Base-by-base conservation (phyloP, 1,139 yeast genomes). In the Kurtzmaniella natalensis region DNA sequence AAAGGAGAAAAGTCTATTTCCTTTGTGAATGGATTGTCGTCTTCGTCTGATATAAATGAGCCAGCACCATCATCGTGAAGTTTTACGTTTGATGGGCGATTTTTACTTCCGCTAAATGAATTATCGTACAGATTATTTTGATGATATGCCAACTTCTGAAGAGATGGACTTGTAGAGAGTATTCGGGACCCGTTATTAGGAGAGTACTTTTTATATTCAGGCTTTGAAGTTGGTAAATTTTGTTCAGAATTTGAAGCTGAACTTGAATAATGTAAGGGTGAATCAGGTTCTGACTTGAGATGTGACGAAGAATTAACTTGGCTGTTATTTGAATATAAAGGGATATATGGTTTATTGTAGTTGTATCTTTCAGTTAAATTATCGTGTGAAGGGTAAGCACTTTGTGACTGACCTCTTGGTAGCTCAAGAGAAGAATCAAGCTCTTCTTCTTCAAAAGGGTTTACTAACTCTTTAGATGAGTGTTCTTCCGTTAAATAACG, bases 191-290 rank as follows among this genome's bases (percentile, higher is more conserved):
- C 73, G 5, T 68, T 70, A 46, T 73, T 54, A 6, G 71, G 57
- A 3, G 82, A 82, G 45, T 76, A 77, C 45, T 82, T 60, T 47
- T 76, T 82, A 44, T 61, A 76, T 42, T 73, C 79, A 0, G 77
- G 66, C 7, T 81, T n/a, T n/a, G n/a, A n/a, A n/a, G n/a, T n/a
- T n/a, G n/a, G n/a, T n/a, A n/a, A n/a, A n/a, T n/a, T n/a, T n/a
- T n/a, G n/a, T n/a, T n/a, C 34, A 25, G 31, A 30, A 24, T 36
- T 33, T 16, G 37, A 34, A 23, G 34, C 21, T 14, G 14, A 37
- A 28, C 3, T 33, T 28, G 9, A 34, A 20, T 9, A 37, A 30
- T 5, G 29, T n/a, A 32, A 32, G 30, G 31, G 30, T 9, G 59
- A 52, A 38, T 46, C 49, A 28, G 56, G 56, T 31, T 53, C 48